Percentiles rank a stretch among this genome's conserved stretches.
These are phyloP conservation scores for Bromus sterilis DNA, from an alignment of 176 grass and related monocot genomes.

Conservation along the genomic window DNA sequence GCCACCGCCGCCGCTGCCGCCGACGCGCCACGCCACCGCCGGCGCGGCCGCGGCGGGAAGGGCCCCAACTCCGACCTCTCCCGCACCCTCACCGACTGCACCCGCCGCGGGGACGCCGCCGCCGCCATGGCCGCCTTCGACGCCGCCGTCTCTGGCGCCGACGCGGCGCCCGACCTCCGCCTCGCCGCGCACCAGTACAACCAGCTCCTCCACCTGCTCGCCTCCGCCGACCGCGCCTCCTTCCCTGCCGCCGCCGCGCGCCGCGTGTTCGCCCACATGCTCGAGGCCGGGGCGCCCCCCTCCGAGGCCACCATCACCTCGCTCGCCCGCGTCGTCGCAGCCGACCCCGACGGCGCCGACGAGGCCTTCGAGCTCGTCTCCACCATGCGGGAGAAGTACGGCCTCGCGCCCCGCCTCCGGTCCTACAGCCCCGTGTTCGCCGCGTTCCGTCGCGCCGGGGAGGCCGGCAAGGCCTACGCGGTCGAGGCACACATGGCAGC, in stretches of 20 bases:
- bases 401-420: slow-evolving; percentile 54
- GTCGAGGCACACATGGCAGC: slow-evolving; percentile 61
- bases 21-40: neutral
- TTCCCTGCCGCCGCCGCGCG: slow-evolving; percentile 38
- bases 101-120: slow-evolving; percentile 29
- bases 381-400: slow-evolving; percentile 63
- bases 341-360: slow-evolving; percentile 30
- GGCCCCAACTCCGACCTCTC: slow-evolving; percentile 26
- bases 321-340: slow-evolving; percentile 49
- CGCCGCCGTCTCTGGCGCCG: neutral
- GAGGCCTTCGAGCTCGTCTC: slow-evolving; percentile 56
- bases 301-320: slow-evolving; percentile 79
- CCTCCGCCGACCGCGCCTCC: slow-evolving; percentile 21
- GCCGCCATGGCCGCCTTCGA: slow-evolving; percentile 45
- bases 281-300: slow-evolving; percentile 29
- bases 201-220: slow-evolving; percentile 53
- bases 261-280: slow-evolving; percentile 41
- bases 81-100: slow-evolving; percentile 41
- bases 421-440: slow-evolving; percentile 70
- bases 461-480: slow-evolving; percentile 53
- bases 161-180: neutral
- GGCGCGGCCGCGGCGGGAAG: slow-evolving; percentile 18
- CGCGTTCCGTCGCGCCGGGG: slow-evolving; percentile 38
- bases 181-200: slow-evolving; percentile 49
- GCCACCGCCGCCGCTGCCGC: neutral